Conservation (phyloP, 345 rosid genomes). For the Jatropha curcas region DNA sequence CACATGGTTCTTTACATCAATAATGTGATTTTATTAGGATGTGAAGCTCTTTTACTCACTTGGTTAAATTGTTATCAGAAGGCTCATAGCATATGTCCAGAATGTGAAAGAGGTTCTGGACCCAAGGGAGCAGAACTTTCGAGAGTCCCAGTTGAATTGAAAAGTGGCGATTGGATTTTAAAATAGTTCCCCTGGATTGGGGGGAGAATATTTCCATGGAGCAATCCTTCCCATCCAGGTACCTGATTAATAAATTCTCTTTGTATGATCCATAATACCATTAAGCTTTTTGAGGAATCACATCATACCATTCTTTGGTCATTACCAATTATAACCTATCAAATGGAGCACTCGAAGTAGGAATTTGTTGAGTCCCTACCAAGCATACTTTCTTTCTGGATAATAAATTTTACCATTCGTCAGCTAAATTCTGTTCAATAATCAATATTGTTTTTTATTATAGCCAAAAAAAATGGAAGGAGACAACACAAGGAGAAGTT, state of each 20-base stretch:
- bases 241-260: neutral
- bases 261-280: neutral
- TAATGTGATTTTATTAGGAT: neutral
- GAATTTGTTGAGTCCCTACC: neutral
- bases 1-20: neutral
- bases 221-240: conserved; percentile 17
- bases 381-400: neutral
- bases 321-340: neutral
- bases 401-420: neutral
- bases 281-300: neutral
- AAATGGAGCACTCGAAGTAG: neutral
- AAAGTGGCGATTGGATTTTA: no score
- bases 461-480: no score
- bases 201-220: no score
- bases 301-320: no score
- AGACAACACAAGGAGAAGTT: no score
- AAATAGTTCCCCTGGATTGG: no score
- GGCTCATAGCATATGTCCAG: conserved; percentile 53
- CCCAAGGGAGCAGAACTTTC: no score
- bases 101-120: no score
- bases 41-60: neutral
- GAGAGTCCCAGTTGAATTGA: no score
- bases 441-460: no score
- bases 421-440: no score
- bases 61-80: conserved; percentile 44